Percentiles rank a stretch among this genome's conserved stretches.
phyloP scores from a whole-genome alignment of 2,329 filamentous ascomycete genomes.

The Neopestalotiopsis clavispora region DNA sequence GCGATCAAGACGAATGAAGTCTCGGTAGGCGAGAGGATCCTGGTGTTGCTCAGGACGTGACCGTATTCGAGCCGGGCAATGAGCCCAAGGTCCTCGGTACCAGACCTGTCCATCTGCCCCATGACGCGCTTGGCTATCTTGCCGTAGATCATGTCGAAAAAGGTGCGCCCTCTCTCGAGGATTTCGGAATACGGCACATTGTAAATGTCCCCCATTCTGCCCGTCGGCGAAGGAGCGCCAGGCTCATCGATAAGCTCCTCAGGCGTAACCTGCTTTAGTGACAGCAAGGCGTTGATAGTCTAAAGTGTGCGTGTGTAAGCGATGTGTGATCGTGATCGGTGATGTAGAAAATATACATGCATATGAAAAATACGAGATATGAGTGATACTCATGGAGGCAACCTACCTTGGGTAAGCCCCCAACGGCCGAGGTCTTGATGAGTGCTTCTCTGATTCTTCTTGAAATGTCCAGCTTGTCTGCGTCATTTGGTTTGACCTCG shows the following conservation, averaged over 20 bases:
- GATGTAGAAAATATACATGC: neutral
- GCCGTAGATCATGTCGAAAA: conserved; percentile 55
- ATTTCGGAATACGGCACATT: conserved; percentile 39
- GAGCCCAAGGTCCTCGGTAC: conserved; percentile 55
- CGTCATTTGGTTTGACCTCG: conserved; percentile 30
- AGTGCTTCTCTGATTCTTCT: conserved; percentile 54
- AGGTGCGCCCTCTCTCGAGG: conserved; percentile 47
- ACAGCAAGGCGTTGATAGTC: conserved; percentile 53
- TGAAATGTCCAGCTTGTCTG: conserved; percentile 48
- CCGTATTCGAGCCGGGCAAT: conserved; percentile 54
- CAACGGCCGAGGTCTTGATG: conserved; percentile 52
- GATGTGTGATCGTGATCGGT: neutral
- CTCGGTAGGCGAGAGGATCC: conserved; percentile 48
- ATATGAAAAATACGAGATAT: neutral
- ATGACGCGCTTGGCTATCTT: conserved; percentile 53
- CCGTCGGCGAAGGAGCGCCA: conserved; percentile 41
- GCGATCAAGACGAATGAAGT: conserved; percentile 58
- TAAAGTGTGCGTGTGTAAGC: conserved; percentile 24
- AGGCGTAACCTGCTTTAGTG: conserved; percentile 49
- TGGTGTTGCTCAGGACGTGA: conserved; percentile 52
- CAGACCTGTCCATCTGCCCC: conserved; percentile 51
- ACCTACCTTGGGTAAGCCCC: conserved; percentile 54
- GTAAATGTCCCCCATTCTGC: conserved; percentile 44
- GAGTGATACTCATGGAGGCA: neutral
- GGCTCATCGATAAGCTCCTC: conserved; percentile 45